Base-by-base conservation (phyloP, 2,329 filamentous ascomycete species). In the Didymella segeticola region DNA sequence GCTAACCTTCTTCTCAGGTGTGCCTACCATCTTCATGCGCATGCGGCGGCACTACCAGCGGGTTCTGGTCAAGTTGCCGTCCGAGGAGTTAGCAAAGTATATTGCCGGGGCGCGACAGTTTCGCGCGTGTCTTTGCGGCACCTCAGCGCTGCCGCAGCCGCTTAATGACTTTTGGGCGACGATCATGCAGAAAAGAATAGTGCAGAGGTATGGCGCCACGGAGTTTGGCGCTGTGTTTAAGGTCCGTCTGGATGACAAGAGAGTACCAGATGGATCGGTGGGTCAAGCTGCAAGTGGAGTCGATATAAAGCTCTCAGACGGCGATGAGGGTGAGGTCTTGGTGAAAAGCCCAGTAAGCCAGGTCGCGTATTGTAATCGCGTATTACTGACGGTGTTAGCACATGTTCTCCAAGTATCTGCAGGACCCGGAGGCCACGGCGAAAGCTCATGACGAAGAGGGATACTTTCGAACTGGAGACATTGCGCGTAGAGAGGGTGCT, bases 91-190 rank as follows among this genome's bases (percentile, higher is more conserved):
- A 20, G 62, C 66, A 5, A 66, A 72, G 33, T 83, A 82, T 63
- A 67, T 79, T 23, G 68, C 71, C 10, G 80, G 77, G 1, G 77
- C 78, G 1, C 65, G 74, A 25, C 71, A 71, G 15, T 70, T 79
- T 30, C 68, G 76, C 14, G 75, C 75, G 1, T 77, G 75, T 52
- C 64, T 79, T 5, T 79, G 77, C 57, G 78, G 77, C 0, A 82
- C 80, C 0, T 80, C 77, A 3, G 80, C 80, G 1, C 57, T 83
- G 30, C 80, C 80, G 2, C 75, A 77, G 46, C 79, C 80, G 1
- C 76, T 83, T 31, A 77, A 77, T n/a, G 75, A 82, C 31, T 82
- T 82, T 59, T 83, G 81, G 80, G 73, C 73, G 3, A 62, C 68
- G 5, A 67, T 81, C 3, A 68, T 80, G 62, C 75, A 76, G 27